phyloP scores from a whole-genome alignment of 2,329 filamentous ascomycete species.

The Fusarium nodosum region DNA sequence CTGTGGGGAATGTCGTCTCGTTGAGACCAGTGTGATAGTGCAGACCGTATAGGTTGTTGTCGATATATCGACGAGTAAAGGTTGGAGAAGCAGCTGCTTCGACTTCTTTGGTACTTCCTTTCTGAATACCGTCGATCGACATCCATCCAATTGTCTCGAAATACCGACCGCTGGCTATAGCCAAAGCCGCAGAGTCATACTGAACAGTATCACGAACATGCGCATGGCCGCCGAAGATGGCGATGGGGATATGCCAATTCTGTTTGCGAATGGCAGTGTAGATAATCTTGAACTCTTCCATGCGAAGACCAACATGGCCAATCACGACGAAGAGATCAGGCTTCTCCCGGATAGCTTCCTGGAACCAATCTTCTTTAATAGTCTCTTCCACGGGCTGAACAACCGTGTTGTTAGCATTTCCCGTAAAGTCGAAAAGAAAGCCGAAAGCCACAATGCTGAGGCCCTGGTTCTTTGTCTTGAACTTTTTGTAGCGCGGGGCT shows the following conservation, averaged over 20 bases:
- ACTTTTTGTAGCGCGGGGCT: constrained; percentile 86
- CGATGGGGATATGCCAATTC: constrained; percentile 86
- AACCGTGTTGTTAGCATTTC: constrained; percentile 90
- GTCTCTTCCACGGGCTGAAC: constrained; percentile 85
- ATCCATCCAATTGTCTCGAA: constrained; percentile 96
- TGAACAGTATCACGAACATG: constrained; percentile 88
- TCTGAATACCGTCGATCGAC: constrained; percentile 78
- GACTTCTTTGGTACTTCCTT: constrained; percentile 44
- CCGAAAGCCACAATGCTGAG: constrained; percentile 90
- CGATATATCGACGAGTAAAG: constrained; percentile 88
- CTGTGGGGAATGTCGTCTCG: constrained; percentile 79
- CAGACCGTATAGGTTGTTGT: constrained; percentile 90
- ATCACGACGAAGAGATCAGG: constrained; percentile 88
- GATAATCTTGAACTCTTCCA: constrained; percentile 81
- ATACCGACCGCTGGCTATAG: constrained; percentile 88
- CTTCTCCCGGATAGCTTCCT: constrained; percentile 84
- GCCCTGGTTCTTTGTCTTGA: constrained; percentile 90
- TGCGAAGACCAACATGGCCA: constrained; percentile 87
- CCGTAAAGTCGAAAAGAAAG: constrained; percentile 93
- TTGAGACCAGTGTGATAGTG: constrained; percentile 84
- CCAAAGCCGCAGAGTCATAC: constrained; percentile 83
- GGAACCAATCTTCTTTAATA: constrained; percentile 89
- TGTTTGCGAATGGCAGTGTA: constrained; percentile 82
- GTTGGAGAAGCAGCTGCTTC: constrained; percentile 59
- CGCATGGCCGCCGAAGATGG: constrained; percentile 91